phyloP scores from a whole-genome alignment of 2,329 filamentous ascomycete genomes.

The Sporothrix variecibatus region DNA sequence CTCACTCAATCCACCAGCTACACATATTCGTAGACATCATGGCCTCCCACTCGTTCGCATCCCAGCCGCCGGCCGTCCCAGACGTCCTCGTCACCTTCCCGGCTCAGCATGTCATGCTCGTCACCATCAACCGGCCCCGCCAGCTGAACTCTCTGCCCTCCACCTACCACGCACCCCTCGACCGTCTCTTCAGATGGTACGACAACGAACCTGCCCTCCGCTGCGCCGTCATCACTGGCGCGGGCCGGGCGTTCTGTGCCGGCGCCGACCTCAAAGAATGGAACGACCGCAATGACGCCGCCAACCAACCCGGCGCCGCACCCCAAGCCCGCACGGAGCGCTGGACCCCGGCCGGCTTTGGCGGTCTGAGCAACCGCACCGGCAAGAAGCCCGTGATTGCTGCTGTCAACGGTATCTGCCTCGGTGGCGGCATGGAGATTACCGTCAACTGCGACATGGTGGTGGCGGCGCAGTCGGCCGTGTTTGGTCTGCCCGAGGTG shows the following conservation, averaged over 20 bases:
- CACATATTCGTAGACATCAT: background rate
- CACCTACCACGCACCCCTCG: slow-evolving; percentile 52
- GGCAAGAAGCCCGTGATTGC: slow-evolving; percentile 76
- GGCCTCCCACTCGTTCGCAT: slow-evolving; percentile 33
- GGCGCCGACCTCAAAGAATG: slow-evolving; percentile 70
- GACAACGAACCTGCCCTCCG: slow-evolving; percentile 62
- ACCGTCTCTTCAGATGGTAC: slow-evolving; percentile 55
- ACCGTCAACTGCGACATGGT: slow-evolving; percentile 72
- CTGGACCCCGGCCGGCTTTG: slow-evolving; percentile 58
- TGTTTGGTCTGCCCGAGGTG: slow-evolving; percentile 72
- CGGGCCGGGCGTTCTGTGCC: slow-evolving; percentile 66
- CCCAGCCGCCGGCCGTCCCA: slow-evolving; percentile 45
- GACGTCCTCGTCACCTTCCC: slow-evolving; percentile 53
- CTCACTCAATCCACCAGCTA: background rate
- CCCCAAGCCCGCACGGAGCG: background rate
- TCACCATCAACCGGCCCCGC: slow-evolving; percentile 60
- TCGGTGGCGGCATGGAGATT: slow-evolving; percentile 79
- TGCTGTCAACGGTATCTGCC: slow-evolving; percentile 73
- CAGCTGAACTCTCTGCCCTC: slow-evolving; percentile 60
- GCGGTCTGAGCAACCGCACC: slow-evolving; percentile 63
- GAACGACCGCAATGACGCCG: slow-evolving; percentile 43
- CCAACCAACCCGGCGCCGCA: slow-evolving; percentile 24
- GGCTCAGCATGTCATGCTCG: slow-evolving; percentile 55
- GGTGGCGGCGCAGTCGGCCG: slow-evolving; percentile 58
- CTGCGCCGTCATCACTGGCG: slow-evolving; percentile 64